Evolutionary conservation across 805 yeast species (phyloP).

Genomic region (Schwanniomyces sp.): DNA sequence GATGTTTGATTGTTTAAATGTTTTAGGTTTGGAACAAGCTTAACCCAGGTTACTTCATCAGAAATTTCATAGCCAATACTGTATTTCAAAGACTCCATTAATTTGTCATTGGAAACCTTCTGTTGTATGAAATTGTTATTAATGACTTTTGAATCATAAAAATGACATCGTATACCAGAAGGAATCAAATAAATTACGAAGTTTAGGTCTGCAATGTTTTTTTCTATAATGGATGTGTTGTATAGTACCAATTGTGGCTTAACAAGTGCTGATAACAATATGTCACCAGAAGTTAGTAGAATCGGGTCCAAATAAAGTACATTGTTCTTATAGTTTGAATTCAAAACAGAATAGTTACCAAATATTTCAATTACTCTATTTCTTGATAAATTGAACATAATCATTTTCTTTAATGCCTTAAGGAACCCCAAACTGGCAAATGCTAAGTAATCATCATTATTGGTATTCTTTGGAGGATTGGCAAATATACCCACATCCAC

Average conservation of each 20-base stretch:
- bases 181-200: conserved; percentile 42
- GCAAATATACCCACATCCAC: conserved; percentile 26
- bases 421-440: conserved; percentile 36
- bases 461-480: conserved; percentile 25
- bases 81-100: conserved; percentile 30
- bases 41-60: conserved; percentile 54
- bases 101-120: conserved; percentile 20
- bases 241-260: conserved; percentile 25
- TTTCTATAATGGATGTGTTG: conserved; percentile 7
- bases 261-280: conserved; percentile 29
- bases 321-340: conserved; percentile 8
- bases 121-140: conserved; percentile 16
- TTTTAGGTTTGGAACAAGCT: conserved; percentile 62
- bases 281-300: conserved; percentile 37
- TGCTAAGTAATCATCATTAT: conserved; percentile 18
- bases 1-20: conserved; percentile 73
- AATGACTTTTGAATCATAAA: conserved; percentile 28
- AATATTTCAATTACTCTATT: conserved; percentile 26
- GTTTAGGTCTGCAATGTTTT: conserved; percentile 11
- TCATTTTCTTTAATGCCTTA: conserved; percentile 40
- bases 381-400: conserved; percentile 31
- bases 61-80: conserved; percentile 33
- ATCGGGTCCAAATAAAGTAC: conserved; percentile 37
- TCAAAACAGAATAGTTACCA: conserved; percentile 37
- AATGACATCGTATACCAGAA: conserved; percentile 43